These are phyloP conservation scores for Beauveria sp. DNA, from an alignment of 2,329 filamentous ascomycete species.

Conservation along the genomic window DNA sequence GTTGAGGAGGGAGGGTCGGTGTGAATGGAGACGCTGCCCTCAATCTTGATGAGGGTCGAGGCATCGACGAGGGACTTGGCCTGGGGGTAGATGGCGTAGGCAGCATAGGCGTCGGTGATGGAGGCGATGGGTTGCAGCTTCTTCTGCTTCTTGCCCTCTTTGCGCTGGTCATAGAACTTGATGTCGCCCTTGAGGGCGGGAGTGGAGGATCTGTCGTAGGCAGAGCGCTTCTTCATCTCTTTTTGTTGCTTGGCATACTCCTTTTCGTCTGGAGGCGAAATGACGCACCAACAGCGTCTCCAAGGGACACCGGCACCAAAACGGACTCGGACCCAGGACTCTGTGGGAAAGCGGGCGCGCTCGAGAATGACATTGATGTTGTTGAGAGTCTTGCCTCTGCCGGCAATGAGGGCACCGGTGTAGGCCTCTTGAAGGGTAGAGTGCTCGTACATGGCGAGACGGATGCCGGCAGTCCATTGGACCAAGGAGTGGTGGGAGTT, in stretches of 20 bases:
- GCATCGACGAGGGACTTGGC: conserved; percentile 89
- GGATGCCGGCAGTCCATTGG: conserved; percentile 93
- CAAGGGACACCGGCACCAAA: conserved; percentile 95
- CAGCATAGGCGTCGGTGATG: conserved; percentile 82
- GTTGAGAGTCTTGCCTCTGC: conserved; percentile 83
- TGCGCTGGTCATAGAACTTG: conserved; percentile 83
- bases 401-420: conserved; percentile 89
- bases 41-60: conserved; percentile 88
- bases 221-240: conserved; percentile 68
- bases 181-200: conserved; percentile 76
- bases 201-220: conserved; percentile 66
- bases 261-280: conserved; percentile 89
- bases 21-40: conserved; percentile 85
- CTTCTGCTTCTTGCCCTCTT: conserved; percentile 75
- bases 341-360: conserved; percentile 64
- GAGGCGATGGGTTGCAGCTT: conserved; percentile 86
- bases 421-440: conserved; percentile 92
- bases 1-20: conserved; percentile 66
- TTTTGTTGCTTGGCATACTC: conserved; percentile 80
- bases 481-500: conserved; percentile 88
- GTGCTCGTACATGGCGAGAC: conserved; percentile 90
- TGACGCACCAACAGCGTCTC: conserved; percentile 95
- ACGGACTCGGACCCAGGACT: conserved; percentile 90
- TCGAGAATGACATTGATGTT: conserved; percentile 88
- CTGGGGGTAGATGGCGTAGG: conserved; percentile 93